A percentile compares a stretch with the other conserved stretches of the same genome.
These are phyloP conservation scores for Pestalotiopsis sp. DNA, from an alignment of 2,329 filamentous ascomycete species.

Conservation along the genomic window DNA sequence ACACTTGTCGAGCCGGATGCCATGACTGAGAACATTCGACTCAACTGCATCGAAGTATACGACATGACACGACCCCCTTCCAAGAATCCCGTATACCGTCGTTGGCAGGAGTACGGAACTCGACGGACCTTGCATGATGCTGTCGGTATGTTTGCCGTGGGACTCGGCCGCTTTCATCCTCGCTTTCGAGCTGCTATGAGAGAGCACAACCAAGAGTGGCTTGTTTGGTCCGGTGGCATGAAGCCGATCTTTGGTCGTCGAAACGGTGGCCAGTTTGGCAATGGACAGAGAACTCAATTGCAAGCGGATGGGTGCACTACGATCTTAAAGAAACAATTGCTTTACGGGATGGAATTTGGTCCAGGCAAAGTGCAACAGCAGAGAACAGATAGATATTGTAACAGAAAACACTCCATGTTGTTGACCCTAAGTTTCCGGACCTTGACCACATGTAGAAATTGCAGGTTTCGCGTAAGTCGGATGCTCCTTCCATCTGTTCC, in stretches of 20 bases:
- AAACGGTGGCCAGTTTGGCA: no score
- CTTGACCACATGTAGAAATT: no score
- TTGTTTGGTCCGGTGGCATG: not conserved
- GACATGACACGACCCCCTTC: not conserved
- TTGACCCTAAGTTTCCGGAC: no score
- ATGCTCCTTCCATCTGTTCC: no score
- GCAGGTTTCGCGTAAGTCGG: no score
- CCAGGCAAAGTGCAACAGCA: no score
- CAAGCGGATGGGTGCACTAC: no score
- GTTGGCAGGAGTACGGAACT: not conserved
- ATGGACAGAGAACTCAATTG: no score
- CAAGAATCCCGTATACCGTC: not conserved
- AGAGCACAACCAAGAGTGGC: not conserved
- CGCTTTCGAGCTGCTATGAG: not conserved
- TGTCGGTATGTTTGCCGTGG: constrained; percentile 55
- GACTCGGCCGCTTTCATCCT: not conserved
- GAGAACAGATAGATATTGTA: no score
- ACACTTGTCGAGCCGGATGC: not conserved
- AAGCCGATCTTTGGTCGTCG: not conserved
- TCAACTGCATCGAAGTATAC: not conserved
- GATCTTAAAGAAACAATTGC: no score
- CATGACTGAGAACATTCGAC: not conserved
- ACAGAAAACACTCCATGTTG: no score
- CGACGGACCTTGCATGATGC: not conserved
- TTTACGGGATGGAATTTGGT: no score